Conservation (phyloP, 805 yeast species). For the Myxozyma geophila region DNA sequence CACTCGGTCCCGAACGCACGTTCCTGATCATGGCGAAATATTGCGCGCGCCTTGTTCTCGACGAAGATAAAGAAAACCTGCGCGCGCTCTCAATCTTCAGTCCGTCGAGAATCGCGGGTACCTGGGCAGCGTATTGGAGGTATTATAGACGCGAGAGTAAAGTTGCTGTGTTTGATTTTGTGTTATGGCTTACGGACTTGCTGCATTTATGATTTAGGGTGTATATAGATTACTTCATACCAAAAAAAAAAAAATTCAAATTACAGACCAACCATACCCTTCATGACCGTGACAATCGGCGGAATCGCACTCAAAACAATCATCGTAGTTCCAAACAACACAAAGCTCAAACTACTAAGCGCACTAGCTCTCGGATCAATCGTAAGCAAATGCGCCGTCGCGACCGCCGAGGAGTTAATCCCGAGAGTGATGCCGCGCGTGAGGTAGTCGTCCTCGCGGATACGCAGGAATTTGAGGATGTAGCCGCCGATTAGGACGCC, state of each 20-base stretch:
- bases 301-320: constrained; percentile 66
- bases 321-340: constrained; percentile 74
- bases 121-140: constrained; percentile 9
- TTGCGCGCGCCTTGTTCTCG: constrained; percentile 79
- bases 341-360: constrained; percentile 71
- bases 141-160: constrained; percentile 18
- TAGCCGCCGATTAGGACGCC: constrained; percentile 73
- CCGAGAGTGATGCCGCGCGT: constrained; percentile 79
- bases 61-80: constrained; percentile 49
- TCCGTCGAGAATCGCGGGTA: constrained; percentile 1
- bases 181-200: constrained; percentile 20
- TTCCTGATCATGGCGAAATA: constrained; percentile 87
- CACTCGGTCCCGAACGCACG: constrained; percentile 85
- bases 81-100: not conserved
- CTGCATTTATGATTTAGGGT: not conserved
- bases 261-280: constrained; percentile 53
- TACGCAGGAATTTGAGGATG: constrained; percentile 52
- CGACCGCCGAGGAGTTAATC: constrained; percentile 79
- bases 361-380: constrained; percentile 82
- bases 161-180: constrained; percentile 17
- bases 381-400: constrained; percentile 72
- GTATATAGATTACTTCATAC: not conserved
- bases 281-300: constrained; percentile 56
- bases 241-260: not conserved
- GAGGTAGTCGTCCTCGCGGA: constrained; percentile 67